phyloP scores from a whole-genome alignment of 345 rosid species.

The Salix suchowensis region DNA sequence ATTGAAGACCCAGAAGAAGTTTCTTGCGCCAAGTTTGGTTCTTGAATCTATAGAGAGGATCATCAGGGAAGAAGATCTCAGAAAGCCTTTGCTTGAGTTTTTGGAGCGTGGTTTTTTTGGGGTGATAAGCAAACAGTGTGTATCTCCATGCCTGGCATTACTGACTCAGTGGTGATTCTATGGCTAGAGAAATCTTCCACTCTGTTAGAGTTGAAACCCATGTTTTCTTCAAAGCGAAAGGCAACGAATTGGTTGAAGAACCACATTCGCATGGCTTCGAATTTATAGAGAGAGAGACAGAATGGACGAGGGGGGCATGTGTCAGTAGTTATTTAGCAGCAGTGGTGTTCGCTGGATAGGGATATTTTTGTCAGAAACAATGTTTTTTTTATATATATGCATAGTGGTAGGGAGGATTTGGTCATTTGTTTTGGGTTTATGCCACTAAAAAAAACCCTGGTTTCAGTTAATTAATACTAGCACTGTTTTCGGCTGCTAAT shows the following conservation, averaged over 20 bases:
- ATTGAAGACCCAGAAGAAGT: conserved; percentile 60
- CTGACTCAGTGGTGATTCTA: conserved; percentile 8
- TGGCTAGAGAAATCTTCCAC: conserved; percentile 43
- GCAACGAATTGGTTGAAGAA: conserved; percentile 13
- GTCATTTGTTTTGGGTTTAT: background rate
- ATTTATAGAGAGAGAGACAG: conserved; percentile 25
- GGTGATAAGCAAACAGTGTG: conserved; percentile 82
- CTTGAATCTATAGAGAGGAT: conserved; percentile 79
- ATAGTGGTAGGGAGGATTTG: background rate
- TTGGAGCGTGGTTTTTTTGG: conserved; percentile 46
- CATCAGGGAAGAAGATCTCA: conserved; percentile 94
- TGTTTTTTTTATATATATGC: background rate
- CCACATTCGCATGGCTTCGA: background rate
- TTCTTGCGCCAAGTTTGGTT: conserved; percentile 58
- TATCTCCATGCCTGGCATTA: conserved; percentile 36
- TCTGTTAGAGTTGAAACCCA: conserved; percentile 47
- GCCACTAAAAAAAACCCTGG: too few species aligned
- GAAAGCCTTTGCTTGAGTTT: conserved; percentile 53
- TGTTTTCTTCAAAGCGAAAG: conserved; percentile 1
- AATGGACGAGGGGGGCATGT: background rate
- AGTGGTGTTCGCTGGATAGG: too few species aligned
- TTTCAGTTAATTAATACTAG: too few species aligned
- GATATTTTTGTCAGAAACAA: conserved; percentile 1
- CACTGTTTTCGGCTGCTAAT: background rate
- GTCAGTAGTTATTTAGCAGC: conserved; percentile 19